Base-by-base conservation (phyloP, 2,329 filamentous ascomycete species). In the Mollisia scopiformis region DNA sequence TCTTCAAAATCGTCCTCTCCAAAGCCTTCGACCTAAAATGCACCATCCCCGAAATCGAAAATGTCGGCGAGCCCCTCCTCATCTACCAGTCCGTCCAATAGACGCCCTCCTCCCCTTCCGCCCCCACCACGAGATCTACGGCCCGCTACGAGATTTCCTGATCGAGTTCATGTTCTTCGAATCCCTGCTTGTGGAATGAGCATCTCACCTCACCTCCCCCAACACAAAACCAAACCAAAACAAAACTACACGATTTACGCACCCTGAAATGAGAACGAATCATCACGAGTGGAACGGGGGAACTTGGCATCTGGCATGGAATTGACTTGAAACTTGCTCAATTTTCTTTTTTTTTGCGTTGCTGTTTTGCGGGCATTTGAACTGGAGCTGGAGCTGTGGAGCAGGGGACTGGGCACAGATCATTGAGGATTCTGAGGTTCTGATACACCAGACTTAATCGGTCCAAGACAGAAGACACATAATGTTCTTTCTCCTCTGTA, bases 21-120 rank as follows among this genome's bases (percentile, higher is more conserved):
- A 99, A 99, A 79, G 95, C 95, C 1, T 99, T 99, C 75, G 95
- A 99, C 76, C 85, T 99, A 61, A 97, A 97, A 77, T 99, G 95
- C 82, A 99, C 95, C 30, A 98, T 99, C 74, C 95, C 95, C 51
- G 95, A 99, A 78, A 98, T 99, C 77, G 94, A 97, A 79, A 96
- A 98, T 75, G 90, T 97, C 59, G 95, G 95, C 78, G 95, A 99
- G 78, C 95, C 95, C 23, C 83, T 99, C 54, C 84, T 99, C 50
- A 85, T 99, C 66, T 99, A 99, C 75, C 91, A 93, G 76, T 88
- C 86, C 50, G 72, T 74, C 55, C 68, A 69, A 59, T 69, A 66
- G 55, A 25, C 55, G 52, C 25, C 35, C 27, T 27, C 25, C 23
- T 11, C 6, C 43, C 21, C 10, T 11, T 14, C 7, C 39, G 16